phyloP scores from a whole-genome alignment of 2,329 filamentous ascomycete genomes.

The Nothopassalora personata region DNA sequence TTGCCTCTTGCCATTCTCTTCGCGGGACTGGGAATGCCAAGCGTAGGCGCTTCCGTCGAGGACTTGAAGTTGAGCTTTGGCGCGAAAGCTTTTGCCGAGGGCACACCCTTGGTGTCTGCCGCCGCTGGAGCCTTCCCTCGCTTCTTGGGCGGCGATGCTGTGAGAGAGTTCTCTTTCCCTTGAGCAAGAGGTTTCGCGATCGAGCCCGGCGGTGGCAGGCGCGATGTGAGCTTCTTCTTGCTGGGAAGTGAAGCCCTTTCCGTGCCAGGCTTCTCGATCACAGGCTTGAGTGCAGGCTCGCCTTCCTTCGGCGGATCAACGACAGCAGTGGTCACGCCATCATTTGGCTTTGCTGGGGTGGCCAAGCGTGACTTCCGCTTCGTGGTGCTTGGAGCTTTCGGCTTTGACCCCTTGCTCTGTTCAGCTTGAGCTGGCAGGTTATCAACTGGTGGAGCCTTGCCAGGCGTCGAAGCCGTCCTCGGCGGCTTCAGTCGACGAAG shows the following conservation, averaged over 20 bases:
- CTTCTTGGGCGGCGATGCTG: conserved; percentile 31
- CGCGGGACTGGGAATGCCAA: conserved; percentile 24
- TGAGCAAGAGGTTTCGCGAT: conserved; percentile 6
- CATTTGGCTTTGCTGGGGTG: conserved; percentile 30
- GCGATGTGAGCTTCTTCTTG: conserved; percentile 5
- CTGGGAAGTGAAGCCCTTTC: conserved; percentile 14
- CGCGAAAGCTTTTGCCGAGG: conserved; percentile 12
- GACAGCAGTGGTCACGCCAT: conserved; percentile 1
- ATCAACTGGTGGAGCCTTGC: conserved; percentile 3
- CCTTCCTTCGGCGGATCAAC: background rate
- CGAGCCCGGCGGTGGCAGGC: conserved; percentile 21
- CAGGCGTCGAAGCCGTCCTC: conserved; percentile 20
- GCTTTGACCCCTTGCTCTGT: conserved; percentile 7
- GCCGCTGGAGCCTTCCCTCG: conserved; percentile 6
- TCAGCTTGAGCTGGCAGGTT: background rate
- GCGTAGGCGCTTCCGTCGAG: conserved; percentile 3
- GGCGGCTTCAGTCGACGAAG: conserved; percentile 23
- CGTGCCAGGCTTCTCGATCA: background rate
- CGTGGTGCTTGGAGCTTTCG: conserved; percentile 1
- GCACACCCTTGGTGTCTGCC: background rate
- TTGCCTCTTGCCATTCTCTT: conserved; percentile 29
- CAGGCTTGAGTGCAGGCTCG: conserved; percentile 1
- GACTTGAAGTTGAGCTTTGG: conserved; percentile 25
- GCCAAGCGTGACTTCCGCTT: conserved; percentile 32
- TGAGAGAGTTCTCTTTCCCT: conserved; percentile 26